Base-by-base conservation (phyloP, 495 filamentous ascomycete genomes). In the Bathelium albidoporum region DNA sequence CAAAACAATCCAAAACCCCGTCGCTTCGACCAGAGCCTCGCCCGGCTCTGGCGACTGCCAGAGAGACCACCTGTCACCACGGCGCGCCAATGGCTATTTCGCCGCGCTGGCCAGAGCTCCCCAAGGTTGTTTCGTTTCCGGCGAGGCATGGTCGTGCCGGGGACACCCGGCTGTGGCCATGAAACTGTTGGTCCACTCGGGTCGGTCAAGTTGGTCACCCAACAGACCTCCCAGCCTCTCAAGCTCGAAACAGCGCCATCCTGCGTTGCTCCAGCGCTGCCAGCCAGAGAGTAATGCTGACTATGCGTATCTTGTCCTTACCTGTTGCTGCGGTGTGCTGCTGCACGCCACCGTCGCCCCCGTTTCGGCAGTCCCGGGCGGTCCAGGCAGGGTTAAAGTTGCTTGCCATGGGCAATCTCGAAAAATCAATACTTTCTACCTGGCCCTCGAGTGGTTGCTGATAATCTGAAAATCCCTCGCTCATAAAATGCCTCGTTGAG, bases 391-490 rank as follows among this genome's bases (percentile, higher is more conserved):
- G 26, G 9, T 14, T 26, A 14, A n/a, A n/a, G n/a, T n/a, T n/a
- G 32, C 11, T 59, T 26, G 20, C 14, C 7, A n/a, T 16, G 16
- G n/a, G 28, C 16, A 39, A 36, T 36, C 16, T 43, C 16, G 58
- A 34, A 2, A 59, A 60, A 34, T 60, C 58, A 43, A 43, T 60
- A 60, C 32, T 20, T 12, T n/a, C n/a, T n/a, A n/a, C n/a, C n/a
- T n/a, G n/a, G 24, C 16, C 32, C 58, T 12, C 4, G 26, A 43
- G 16, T 22, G 58, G 32, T n/a, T 36, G 58, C 28, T 28, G 14
- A n/a, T 60, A 34, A 36, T 36, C 36, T 59, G 55, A 36, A 60
- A 43, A 36, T 36, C 31, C 58, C 58, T 60, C 58, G 36, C 18
- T 36, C 28, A 36, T 32, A 22, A 60, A 60, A 43, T 60, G 32